Evolutionary conservation across 345 rosid species (phyloP), one percentile per base, ranked within the genome.

Genomic region (Melastoma malabathricum): DNA sequence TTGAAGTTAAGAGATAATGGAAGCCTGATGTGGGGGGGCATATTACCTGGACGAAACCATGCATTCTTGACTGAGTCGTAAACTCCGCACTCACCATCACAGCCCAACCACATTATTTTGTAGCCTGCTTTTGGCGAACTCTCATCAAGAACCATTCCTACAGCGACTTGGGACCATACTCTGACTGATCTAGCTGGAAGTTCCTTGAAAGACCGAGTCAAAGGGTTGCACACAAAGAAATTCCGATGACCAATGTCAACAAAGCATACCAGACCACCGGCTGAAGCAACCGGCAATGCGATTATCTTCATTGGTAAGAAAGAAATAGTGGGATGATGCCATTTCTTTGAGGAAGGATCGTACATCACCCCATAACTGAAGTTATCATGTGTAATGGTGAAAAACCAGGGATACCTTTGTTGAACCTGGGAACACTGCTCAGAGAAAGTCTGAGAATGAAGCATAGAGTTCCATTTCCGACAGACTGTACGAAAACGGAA

Each of bases 261-360:
- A 78, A 92, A 84, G 76, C 96, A 92, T 44, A 92, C 89, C 19
- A 92, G 78, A 47, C 98, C 98, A 44, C 98, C 98, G 0, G 93
- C 93, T 14, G 96, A 84, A 61, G 98, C 89, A 70, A 87, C 88
- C 17, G 95, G 98, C 64, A 87, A 57, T 64, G 79, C 72, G 17
- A 84, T 74, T 61, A 67, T 71, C 81, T 86, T 92, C 16, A 69
- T 58, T 25, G 93, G 95, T 13, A 87, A 74, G 44, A 67, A 72
- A 51, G 87, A 74, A 61, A 82, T 72, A 10, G 84, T 47, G 0
- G 86, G 95, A 53, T 84, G 84, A 75, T 81, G 75, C 96, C 98
- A 92, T 72, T 92, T 92, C 72, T 77, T 79, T 44, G 55, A 54
- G 52, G 81, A 77, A 65, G 96, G 88, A 62, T 92, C 81, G 50